Evolutionary conservation across 768 basidiomycete genomes (phyloP).

Genomic region (Lentinula lateritia): DNA sequence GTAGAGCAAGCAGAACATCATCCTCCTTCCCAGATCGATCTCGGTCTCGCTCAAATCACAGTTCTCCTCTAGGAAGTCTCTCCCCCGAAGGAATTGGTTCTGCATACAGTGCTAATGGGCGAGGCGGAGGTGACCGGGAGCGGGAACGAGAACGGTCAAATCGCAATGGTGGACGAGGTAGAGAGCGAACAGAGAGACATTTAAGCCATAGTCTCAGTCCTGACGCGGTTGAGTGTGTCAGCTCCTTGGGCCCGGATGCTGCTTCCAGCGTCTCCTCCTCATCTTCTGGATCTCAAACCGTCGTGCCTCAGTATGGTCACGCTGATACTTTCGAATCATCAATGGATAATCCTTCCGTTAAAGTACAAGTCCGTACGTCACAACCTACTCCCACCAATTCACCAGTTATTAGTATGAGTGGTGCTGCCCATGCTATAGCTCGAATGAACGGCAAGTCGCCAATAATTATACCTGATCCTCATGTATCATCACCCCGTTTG

Average conservation of each 20-base stretch:
- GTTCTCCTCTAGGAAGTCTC: conserved; percentile 21
- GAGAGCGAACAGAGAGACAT: conserved; percentile 36
- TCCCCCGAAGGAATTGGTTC: conserved; percentile 19
- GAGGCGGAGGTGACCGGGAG: conserved; percentile 22
- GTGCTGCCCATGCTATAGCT: conserved; percentile 16
- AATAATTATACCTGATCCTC: conserved; percentile 1
- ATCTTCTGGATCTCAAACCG: not conserved
- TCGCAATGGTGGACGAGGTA: conserved; percentile 30
- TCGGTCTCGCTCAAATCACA: conserved; percentile 19
- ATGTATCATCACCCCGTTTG: not conserved
- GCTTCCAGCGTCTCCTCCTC: conserved; percentile 23
- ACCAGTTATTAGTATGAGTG: conserved; percentile 33
- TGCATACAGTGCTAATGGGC: conserved; percentile 10
- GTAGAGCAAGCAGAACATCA: conserved; percentile 49
- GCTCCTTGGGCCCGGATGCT: conserved; percentile 11
- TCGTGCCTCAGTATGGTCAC: not conserved
- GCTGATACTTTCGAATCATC: not conserved
- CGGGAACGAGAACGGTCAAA: conserved; percentile 21
- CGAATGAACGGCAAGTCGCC: conserved; percentile 1
- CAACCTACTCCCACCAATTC: conserved; percentile 64
- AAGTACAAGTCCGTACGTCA: conserved; percentile 17
- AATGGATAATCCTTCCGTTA: not conserved
- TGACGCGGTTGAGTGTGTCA: conserved; percentile 23
- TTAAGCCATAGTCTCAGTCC: conserved; percentile 33
- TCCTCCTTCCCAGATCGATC: conserved; percentile 50